Base-by-base conservation (phyloP, 257 asterid species). In the Plantago elongata region DNA sequence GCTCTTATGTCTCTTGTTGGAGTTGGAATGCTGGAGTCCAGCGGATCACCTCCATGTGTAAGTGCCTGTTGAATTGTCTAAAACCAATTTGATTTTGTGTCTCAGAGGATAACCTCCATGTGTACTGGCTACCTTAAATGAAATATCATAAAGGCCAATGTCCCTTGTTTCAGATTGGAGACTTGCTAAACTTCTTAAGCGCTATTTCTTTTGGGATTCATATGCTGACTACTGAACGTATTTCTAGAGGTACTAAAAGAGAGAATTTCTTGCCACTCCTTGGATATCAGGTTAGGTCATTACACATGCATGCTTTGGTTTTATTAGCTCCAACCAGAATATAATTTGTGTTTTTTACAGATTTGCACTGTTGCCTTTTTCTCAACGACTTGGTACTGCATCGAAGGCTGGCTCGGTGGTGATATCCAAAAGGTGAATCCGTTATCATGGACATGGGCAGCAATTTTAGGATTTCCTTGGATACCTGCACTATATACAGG, bases 21-120 rank as follows among this genome's bases (percentile, higher is more conserved):
- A 11, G 88, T 88, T 57, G 90, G 79, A 27, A 73, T 88, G 92
- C 81, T 85, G 68, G 96, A 88, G 77, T 83, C 86, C 65, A 83
- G 95, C 64, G 96, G 96, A 66, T 84, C 96, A 55, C 86, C 95
- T 72, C 95, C 95, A 42, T 79, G 92, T 30, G 96, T 85, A 72
- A 75, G 89, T 71, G 64, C 73, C 51, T 61, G 45, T 11, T 67
- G 37, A 18, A 22, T 64, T 58, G 49, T 54, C 10, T 52, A 18
- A 45, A 54, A 50, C 60, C 13, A 14, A 42, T 45, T 45, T 10
- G 61, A 34, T 47, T 51, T 45, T 65, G 38, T 60, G 55, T 38
- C 30, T 50, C 62, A 51, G 3, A 22, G 27, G 27, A 22, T 22
- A 22, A 22, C 49, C 16, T 48, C 9, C 55, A 38, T 54, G 8